phyloP scores from a whole-genome alignment of 2,329 filamentous ascomycete genomes.

The Colletotrichum tamarilloi region DNA sequence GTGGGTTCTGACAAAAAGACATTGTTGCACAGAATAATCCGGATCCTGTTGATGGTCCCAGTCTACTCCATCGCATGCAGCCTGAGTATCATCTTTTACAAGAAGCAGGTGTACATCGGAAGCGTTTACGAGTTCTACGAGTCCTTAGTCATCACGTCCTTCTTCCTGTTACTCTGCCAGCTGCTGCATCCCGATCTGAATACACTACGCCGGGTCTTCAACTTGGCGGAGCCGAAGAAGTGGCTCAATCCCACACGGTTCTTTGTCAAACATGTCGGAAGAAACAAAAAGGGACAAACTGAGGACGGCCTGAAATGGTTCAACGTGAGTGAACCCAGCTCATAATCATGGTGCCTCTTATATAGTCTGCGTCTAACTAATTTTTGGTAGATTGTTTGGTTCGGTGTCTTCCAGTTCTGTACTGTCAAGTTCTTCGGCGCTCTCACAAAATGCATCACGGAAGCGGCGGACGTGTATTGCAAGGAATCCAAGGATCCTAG shows the following conservation, averaged over 20 bases:
- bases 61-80: constrained; percentile 18
- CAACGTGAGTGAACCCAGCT: not conserved
- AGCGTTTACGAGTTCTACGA: constrained; percentile 21
- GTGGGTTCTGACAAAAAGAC: not conserved
- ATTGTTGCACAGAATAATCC: not conserved
- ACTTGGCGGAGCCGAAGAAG: not conserved
- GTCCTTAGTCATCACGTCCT: constrained; percentile 14
- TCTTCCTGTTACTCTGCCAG: constrained; percentile 13
- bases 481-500: constrained; percentile 10
- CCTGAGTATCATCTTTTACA: constrained; percentile 10
- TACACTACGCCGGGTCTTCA: not conserved
- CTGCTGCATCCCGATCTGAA: not conserved
- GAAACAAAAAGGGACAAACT: not conserved
- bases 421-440: constrained; percentile 12
- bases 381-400: constrained; percentile 1
- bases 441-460: constrained; percentile 7
- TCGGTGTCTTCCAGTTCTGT: constrained; percentile 14
- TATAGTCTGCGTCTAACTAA: not conserved
- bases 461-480: not conserved
- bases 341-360: no score
- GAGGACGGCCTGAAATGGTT: constrained; percentile 4
- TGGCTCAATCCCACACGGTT: constrained; percentile 12
- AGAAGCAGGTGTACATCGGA: constrained; percentile 17
- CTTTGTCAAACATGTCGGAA: not conserved
- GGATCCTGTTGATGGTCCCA: constrained; percentile 2